These are phyloP conservation scores for Domatiomyces catenatus DNA, from an alignment of 2,329 filamentous ascomycete species.

Conservation along the genomic window DNA sequence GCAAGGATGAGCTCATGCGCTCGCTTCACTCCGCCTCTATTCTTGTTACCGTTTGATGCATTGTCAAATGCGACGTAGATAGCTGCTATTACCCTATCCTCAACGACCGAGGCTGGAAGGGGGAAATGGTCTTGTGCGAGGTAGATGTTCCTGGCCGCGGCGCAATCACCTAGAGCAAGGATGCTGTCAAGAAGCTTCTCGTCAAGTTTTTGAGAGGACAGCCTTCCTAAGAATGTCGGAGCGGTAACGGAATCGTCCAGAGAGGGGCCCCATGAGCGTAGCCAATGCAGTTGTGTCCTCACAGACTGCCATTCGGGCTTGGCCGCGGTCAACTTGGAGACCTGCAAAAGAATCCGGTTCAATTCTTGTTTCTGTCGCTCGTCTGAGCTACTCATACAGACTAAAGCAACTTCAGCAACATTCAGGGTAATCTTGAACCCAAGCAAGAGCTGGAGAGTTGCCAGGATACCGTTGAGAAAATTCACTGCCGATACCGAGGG, in stretches of 20 bases:
- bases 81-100: constrained; percentile 36
- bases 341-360: constrained; percentile 35
- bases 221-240: constrained; percentile 5
- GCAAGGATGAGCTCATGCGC: constrained; percentile 39
- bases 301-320: constrained; percentile 34
- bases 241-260: constrained; percentile 10
- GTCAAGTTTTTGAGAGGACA: constrained; percentile 28
- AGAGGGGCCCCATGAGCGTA: constrained; percentile 41
- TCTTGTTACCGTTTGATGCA: constrained; percentile 50
- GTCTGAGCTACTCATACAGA: constrained; percentile 38
- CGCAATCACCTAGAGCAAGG: constrained; percentile 32
- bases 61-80: constrained; percentile 47
- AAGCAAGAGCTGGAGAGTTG: constrained; percentile 27
- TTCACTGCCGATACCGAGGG: constrained; percentile 26
- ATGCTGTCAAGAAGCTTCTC: constrained; percentile 42
- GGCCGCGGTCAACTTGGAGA: constrained; percentile 29
- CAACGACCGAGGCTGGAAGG: constrained; percentile 32
- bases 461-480: constrained; percentile 27
- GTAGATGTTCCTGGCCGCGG: constrained; percentile 29
- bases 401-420: constrained; percentile 28
- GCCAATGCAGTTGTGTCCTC: constrained; percentile 41
- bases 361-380: constrained; percentile 40
- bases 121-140: constrained; percentile 19
- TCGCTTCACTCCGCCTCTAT: constrained; percentile 46
- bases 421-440: constrained; percentile 25